Evolutionary conservation across 2,329 filamentous ascomycete species (phyloP).

Genomic region (Fusarium nelsonii): DNA sequence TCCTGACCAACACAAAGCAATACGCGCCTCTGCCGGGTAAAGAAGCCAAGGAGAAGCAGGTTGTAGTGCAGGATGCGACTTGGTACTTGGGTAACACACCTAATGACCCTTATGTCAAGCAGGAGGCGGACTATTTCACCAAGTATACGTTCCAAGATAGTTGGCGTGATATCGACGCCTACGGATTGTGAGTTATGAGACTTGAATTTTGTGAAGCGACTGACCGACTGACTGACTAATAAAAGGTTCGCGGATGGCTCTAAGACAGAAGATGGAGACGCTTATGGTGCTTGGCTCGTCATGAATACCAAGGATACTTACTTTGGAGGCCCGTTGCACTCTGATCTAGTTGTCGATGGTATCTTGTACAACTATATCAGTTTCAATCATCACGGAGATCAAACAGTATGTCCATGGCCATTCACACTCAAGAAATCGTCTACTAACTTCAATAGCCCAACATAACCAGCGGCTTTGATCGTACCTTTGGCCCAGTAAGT

Average conservation of each 20-base stretch:
- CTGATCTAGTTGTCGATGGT: conserved; percentile 72
- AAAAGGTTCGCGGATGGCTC: conserved; percentile 53
- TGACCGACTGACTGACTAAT: conserved; percentile 11
- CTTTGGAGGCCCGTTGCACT: conserved; percentile 71
- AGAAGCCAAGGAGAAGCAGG: conserved; percentile 53
- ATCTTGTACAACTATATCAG: conserved; percentile 75
- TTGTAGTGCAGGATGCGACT: conserved; percentile 72
- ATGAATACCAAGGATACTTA: conserved; percentile 75
- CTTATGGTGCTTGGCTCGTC: conserved; percentile 72
- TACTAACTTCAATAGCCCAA: conserved; percentile 59
- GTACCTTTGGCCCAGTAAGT: conserved; percentile 69
- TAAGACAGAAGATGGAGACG: conserved; percentile 61
- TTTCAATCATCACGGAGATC: conserved; percentile 73
- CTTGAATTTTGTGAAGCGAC: not conserved
- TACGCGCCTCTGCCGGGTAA: conserved; percentile 62
- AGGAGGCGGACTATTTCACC: conserved; percentile 72
- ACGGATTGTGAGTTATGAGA: conserved; percentile 58
- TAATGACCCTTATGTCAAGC: conserved; percentile 66
- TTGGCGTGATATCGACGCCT: conserved; percentile 69
- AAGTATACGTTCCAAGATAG: conserved; percentile 73
- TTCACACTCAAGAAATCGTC: rapidly evolving
- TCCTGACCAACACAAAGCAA: conserved; percentile 68
- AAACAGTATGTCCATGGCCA: conserved; percentile 52
- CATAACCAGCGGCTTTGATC: conserved; percentile 73
- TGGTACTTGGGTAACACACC: conserved; percentile 70